These are phyloP conservation scores for Neofusicoccum sp. DNA, from an alignment of 2,329 filamentous ascomycete species.

Conservation along the genomic window DNA sequence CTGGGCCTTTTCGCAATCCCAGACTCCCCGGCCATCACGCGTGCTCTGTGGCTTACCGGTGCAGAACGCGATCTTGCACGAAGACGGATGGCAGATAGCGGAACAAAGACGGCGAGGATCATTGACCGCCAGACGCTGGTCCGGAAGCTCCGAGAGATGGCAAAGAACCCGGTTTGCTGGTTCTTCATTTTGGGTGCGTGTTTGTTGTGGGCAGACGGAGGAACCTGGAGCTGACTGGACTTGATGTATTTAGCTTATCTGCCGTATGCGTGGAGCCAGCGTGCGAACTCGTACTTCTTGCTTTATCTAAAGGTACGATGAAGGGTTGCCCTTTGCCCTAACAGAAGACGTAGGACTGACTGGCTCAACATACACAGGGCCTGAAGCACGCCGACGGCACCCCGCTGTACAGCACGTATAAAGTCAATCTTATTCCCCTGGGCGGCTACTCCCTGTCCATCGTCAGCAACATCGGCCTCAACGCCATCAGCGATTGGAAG, in stretches of 20 bases:
- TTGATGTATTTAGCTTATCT: constrained; percentile 1
- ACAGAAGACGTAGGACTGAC: too few relatives aligned
- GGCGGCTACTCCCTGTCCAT: constrained; percentile 20
- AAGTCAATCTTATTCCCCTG: constrained; percentile 22
- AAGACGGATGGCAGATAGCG: not conserved
- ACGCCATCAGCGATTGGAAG: constrained; percentile 20
- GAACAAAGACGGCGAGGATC: constrained; percentile 13
- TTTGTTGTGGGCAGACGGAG: too few relatives aligned
- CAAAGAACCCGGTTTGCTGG: constrained; percentile 19
- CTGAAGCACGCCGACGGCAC: constrained; percentile 16
- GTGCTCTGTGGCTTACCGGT: constrained; percentile 20
- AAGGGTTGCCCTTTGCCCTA: too few relatives aligned
- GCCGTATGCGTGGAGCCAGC: constrained; percentile 21
- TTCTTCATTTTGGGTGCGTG: constrained; percentile 14
- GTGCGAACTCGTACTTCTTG: constrained; percentile 21
- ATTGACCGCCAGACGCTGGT: constrained; percentile 11
- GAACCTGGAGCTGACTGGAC: too few relatives aligned
- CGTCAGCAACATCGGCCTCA: constrained; percentile 18
- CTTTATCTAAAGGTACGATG: constrained; percentile 18
- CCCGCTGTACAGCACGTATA: constrained; percentile 19
- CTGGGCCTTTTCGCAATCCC: constrained; percentile 18
- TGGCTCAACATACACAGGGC: not conserved
- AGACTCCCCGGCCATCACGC: constrained; percentile 20
- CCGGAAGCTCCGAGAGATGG: constrained; percentile 15
- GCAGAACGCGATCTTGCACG: not conserved